Percentiles rank a stretch among this genome's conserved stretches.
Conservation (phyloP, 495 filamentous ascomycete species). For the Achaetomiella virescens region DNA sequence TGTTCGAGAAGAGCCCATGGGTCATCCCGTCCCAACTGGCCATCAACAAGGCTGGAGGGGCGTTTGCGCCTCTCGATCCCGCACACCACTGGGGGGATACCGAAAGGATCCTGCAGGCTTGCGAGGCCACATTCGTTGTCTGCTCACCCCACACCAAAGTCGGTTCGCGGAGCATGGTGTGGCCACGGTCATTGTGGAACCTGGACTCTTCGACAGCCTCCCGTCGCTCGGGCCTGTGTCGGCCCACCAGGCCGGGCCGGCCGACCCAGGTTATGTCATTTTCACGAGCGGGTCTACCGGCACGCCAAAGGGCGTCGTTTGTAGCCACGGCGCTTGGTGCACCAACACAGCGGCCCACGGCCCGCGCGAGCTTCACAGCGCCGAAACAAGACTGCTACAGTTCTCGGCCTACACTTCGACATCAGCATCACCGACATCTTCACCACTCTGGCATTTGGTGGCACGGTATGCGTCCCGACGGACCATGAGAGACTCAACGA, state of each 20-base stretch:
- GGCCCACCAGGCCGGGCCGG: neutral
- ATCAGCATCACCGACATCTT: conserved; percentile 50
- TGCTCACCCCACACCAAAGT: no score
- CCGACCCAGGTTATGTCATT: neutral
- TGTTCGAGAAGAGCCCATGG: no score
- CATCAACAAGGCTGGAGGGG: no score
- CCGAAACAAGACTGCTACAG: conserved; percentile 34
- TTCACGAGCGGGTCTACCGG: neutral
- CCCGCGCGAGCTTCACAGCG: neutral
- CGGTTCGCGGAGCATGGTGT: no score
- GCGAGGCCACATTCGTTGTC: no score
- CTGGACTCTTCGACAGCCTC: no score
- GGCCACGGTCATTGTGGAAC: no score
- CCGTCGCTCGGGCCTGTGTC: no score
- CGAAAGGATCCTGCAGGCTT: no score
- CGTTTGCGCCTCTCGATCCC: no score
- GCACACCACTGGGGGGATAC: no score
- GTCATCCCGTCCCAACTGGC: no score
- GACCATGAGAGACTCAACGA: conserved; percentile 41
- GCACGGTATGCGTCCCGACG: conserved; percentile 55
- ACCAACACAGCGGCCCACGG: neutral
- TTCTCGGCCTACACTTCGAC: conserved; percentile 58
- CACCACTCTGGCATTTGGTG: conserved; percentile 51
- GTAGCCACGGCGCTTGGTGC: neutral
- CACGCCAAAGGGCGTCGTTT: neutral